Conservation (phyloP, 1,284 basidiomycete genomes). For the Ustanciosporium gigantosporum region DNA sequence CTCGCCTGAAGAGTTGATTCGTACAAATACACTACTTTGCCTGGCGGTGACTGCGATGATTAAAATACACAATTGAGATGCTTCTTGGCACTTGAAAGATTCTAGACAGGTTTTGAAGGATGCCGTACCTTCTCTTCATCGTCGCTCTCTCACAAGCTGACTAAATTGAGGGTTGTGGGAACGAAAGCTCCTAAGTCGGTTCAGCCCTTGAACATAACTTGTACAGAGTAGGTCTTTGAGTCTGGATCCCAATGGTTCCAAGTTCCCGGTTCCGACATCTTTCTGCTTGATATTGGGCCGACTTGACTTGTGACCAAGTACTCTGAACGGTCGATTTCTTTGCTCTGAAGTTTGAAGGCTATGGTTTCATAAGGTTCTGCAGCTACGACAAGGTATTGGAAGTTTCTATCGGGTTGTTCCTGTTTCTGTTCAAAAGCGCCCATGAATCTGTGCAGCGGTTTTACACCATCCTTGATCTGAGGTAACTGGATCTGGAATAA, state of each 20-base stretch:
- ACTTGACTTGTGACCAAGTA: slow-evolving; percentile 20
- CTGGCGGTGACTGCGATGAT: too few relatives aligned
- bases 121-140: too few relatives aligned
- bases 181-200: too few relatives aligned
- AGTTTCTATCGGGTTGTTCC: slow-evolving; percentile 90
- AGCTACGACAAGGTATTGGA: slow-evolving; percentile 96
- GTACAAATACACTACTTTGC: too few relatives aligned
- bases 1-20: too few relatives aligned
- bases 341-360: slow-evolving; percentile 94
- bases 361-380: slow-evolving; percentile 99
- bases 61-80: too few relatives aligned
- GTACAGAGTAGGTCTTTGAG: slow-evolving; percentile 51
- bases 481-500: slow-evolving; percentile 96
- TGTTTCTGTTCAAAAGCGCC: slow-evolving; percentile 96
- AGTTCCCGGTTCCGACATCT: slow-evolving; percentile 47
- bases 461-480: slow-evolving; percentile 78
- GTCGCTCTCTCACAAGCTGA: too few relatives aligned
- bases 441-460: slow-evolving; percentile 92
- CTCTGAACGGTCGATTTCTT: slow-evolving; percentile 77
- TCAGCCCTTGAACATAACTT: slow-evolving; percentile 55
- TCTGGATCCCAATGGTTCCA: slow-evolving; percentile 57
- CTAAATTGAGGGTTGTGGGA: too few relatives aligned
- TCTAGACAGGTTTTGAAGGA: too few relatives aligned
- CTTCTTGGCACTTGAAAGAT: too few relatives aligned
- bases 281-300: slow-evolving; percentile 30